phyloP scores from a whole-genome alignment of 768 basidiomycete genomes.

The Daedaleopsis nitida region DNA sequence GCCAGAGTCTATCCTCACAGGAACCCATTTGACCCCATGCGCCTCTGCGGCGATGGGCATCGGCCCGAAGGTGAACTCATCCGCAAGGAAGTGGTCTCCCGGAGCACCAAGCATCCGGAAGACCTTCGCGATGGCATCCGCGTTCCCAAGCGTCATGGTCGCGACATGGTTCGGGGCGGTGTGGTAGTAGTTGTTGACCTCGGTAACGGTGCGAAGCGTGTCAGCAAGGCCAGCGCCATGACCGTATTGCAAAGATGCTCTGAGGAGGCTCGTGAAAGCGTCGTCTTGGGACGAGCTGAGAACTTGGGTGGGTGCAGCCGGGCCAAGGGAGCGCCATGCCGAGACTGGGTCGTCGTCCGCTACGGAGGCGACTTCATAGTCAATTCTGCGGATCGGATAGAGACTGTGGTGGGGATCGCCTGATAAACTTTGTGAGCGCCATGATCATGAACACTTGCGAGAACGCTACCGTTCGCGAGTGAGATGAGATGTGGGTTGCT shows the following conservation, averaged over 20 bases:
- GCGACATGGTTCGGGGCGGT: conserved; percentile 34
- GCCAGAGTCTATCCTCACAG: conserved; percentile 48
- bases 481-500: conserved; percentile 31
- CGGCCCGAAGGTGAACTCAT: conserved; percentile 45
- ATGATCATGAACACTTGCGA: too few relatives aligned
- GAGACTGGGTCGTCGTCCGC: conserved; percentile 30
- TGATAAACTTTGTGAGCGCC: conserved; percentile 3
- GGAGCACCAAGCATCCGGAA: conserved; percentile 41
- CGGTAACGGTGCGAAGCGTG: conserved; percentile 31
- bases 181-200: conserved; percentile 37
- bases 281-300: conserved; percentile 27
- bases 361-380: conserved; percentile 35
- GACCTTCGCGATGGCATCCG: conserved; percentile 43
- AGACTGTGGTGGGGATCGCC: conserved; percentile 38
- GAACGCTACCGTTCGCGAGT: conserved; percentile 35
- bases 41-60: conserved; percentile 40
- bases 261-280: conserved; percentile 25
- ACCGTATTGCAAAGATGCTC: conserved; percentile 37
- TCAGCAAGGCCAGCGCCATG: conserved; percentile 36
- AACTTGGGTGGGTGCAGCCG: conserved; percentile 23
- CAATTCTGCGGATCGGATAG: conserved; percentile 35
- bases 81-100: conserved; percentile 44
- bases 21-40: conserved; percentile 43
- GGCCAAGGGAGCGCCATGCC: conserved; percentile 27
- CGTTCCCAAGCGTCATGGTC: conserved; percentile 41